Base-by-base conservation (phyloP, 768 basidiomycete genomes). In the Cubamyces sp. region DNA sequence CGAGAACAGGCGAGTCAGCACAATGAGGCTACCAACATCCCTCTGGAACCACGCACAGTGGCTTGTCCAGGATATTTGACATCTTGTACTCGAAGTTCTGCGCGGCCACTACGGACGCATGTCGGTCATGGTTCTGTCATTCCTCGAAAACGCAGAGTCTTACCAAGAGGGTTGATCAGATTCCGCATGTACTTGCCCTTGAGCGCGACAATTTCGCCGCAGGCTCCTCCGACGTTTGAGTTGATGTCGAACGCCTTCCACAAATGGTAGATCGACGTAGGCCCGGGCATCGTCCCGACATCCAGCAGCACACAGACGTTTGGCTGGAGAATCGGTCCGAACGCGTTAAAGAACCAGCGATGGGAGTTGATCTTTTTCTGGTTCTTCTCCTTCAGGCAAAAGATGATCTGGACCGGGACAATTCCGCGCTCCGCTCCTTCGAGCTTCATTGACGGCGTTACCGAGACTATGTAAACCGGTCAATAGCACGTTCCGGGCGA, bases 361-460 rank as follows among this genome's bases (percentile, higher is more conserved):
- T 96, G 94, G 6, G 91, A 93, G 75, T 96, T 96, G 74, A 97
- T 96, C 79, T 96, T 96, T 78, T 96, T 95, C 74, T 93, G 91
- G 71, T 96, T 96, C 76, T 91, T 87, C 77, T 94, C 92, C 71
- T 94, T 95, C 60, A 93, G 81, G 72, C 91, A 96, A 76, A 96
- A 96, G 63, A 96, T 89, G 68, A 98, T 75, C 67, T 98, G 96
- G 5, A 98, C 88, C 8, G 96, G 96, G 3, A 96, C 87, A 43
- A 88, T 78, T 1, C 91, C 91, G 67, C 84, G 86, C 68, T 92
- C 90, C 0, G 87, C 82, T 34, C 87, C 90, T 75, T 88, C 90
- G 62, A 90, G 87, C 74, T 93, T 92, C 75, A 92, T 83, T 6
- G 87, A 85, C 0, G 92, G 90, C 0, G 86, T 85, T 28, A 97